Base-by-base conservation (phyloP, 805 yeast species). In the Wickerhamiella kurtzmanii region DNA sequence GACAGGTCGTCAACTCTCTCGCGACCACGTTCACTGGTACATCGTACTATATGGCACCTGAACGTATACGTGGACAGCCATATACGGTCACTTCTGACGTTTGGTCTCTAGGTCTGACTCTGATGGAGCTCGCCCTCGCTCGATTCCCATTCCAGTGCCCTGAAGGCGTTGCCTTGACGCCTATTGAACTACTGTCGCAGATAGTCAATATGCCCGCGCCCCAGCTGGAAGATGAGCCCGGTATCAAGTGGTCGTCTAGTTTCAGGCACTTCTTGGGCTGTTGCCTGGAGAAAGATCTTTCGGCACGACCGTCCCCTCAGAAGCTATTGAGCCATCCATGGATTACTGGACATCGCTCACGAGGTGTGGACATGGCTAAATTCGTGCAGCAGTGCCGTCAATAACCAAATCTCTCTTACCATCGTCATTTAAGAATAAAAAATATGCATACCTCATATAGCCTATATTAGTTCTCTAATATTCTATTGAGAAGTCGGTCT, bases 11-110 rank as follows among this genome's bases (percentile, higher is more conserved):
- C 28, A 82, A 92, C 63, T 86, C 96, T 0, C 69, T 92, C 42
- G 97, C 97, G 1, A 85, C 95, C 1, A 92, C 98, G 0, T 92
- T 88, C 60, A 92, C 96, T 0, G 98, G 98, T 2, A 92, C 98
- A 0, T 88, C 95, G 9, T 89, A 85, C 61, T 92, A 92, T 64
- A 92, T 92, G 98, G 97, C 98, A 0, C 98, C 98, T 0, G 98
- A 92, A 64, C 73, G 98, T 56, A 89, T 92, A 44, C 84, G 84
- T 67, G 96, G 96, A 22, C 89, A 86, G 59, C 92, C 96, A 1
- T 92, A 92, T 60, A 82, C 95, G 9, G 96, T 89, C 2, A 84
- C 95, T 3, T 80, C 94, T 57, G 98, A 92, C 61, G 89, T 92
- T 15, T 92, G 98, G 98, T 87, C 96, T 1, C 66, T 92, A 28